Evolutionary conservation across 2,329 filamentous ascomycete genomes (phyloP), one percentile per base, ranked within the genome.

Genomic region (Fonsecaea monophora): DNA sequence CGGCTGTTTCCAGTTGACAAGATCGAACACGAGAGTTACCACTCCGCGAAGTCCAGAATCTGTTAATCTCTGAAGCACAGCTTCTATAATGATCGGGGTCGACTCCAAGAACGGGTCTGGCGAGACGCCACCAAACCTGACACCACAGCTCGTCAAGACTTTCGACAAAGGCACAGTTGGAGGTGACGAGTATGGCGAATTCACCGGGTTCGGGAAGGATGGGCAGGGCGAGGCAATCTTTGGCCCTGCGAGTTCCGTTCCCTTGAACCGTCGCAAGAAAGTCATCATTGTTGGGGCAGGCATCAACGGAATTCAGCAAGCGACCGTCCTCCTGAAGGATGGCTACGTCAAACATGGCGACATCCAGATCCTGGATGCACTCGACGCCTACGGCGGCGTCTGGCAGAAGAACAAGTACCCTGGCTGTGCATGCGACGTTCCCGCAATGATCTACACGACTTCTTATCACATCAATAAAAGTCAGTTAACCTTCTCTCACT

Each of bases 361-460:
- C 40, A 59, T 66, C 2, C 53, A 62, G 25, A 57, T 66, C n/a
- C 58, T 66, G 37, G 64, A 66, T 30, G 64, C 59, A 25, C 21
- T 66, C 7, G 40, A 50, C 12, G 25, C 42, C 8, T 66, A 57
- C 25, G 64, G 64, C 8, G 64, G 64, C 9, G 64, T 66, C n/a
- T 66, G 64, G 64, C 35, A 57, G 38, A 66, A 66, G 35, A 66
- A 66, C 58, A 66, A n/a, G 15, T 66, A 66, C 45, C 64, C 64
- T 4, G 65, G 65, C 3, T 67, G 65, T 55, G 65, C 65, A 12
- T 67, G 65, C 38, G 65, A 67, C 35, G 64, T 69, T 6, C 67
- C 67, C 15, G 64, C 67, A n/a, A 56, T 66, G 55, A 67, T 62
- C 55, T 69, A 69, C n/a, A 66, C 64, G n/a, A 66, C 56, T 18